Evolutionary conservation across 345 rosid genomes (phyloP).

Genomic region (Brassica napus): DNA sequence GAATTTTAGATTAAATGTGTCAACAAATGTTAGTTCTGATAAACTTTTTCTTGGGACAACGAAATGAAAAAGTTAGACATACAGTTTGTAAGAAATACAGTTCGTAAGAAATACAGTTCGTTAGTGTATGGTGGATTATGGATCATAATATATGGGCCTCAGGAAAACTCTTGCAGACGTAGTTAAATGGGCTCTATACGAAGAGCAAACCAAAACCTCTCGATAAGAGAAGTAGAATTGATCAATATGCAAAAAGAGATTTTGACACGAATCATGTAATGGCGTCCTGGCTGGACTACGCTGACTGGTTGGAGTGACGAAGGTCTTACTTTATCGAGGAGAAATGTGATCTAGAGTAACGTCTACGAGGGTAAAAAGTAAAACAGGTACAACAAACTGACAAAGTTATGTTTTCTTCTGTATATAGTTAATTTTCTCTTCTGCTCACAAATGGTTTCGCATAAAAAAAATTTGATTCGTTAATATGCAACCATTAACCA

Average conservation of each 20-base stretch:
- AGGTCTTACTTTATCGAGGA: background rate
- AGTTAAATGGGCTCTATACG: background rate
- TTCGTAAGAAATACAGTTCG: background rate
- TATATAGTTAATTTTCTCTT: background rate
- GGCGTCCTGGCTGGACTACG: background rate
- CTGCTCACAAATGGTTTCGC: background rate
- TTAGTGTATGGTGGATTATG: background rate
- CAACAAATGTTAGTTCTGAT: background rate
- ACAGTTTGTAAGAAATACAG: background rate
- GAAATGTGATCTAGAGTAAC: background rate
- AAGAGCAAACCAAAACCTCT: background rate
- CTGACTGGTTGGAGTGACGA: background rate
- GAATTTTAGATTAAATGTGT: background rate
- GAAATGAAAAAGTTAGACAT: background rate
- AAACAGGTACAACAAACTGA: background rate
- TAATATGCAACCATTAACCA: background rate
- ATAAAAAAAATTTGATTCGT: background rate
- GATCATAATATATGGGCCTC: conserved; percentile 9
- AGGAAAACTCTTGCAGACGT: background rate
- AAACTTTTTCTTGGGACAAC: background rate
- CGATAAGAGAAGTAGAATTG: background rate
- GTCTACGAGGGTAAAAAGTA: background rate
- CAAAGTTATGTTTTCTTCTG: background rate
- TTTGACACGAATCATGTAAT: background rate
- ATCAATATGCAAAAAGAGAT: background rate